Base-by-base conservation (phyloP, 1,139 yeast genomes). In the Saccharomyces pastorianus region DNA sequence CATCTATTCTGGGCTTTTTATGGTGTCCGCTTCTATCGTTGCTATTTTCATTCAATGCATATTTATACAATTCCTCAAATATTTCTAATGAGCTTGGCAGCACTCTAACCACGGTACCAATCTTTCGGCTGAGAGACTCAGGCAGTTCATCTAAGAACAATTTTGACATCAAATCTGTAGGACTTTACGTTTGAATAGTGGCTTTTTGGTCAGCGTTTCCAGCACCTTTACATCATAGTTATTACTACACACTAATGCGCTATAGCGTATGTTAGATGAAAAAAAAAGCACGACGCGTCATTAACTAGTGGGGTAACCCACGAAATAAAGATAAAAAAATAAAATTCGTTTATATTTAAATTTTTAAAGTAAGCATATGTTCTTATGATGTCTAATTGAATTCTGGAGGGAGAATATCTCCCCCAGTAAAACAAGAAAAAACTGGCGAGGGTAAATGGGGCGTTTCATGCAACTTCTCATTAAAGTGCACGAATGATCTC, bases 401-500 rank as follows among this genome's bases (percentile, higher is more conserved):
- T 20, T 38, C 25, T 9, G 44, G 25, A 11, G 44, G 44, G 9
- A 20, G 13, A 11, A 38, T 38, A 26, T 38, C 44, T 38, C 17
- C 44, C n/a, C 44, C 44, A 20, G 44, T 38, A 11, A 84, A 81
- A 31, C 74, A 74, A 62, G 79, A 81, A 71, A 83, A 83, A 11
- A 85, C 84, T 62, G 84, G 81, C 59, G 75, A 77, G 4, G 84
- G 85, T 61, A 81, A 83, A 59, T 78, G 79, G 31, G 95, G 88
- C 1, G 96, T 88, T 63, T 88, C 93, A 66, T 85, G 95, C 77
- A 90, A 85, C 66, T 82, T 88, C 67, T 87, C 93, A 48, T 96
- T 96, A 74, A 90, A 90, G 73, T 90, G 96, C 57, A 89, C 86
- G 82, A 91, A 85, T 31, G 97, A 97, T 64, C 86, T 80, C 59